Evolutionary conservation across 2,329 filamentous ascomycete species (phyloP).

Genomic region (Coniochaeta prunicola): DNA sequence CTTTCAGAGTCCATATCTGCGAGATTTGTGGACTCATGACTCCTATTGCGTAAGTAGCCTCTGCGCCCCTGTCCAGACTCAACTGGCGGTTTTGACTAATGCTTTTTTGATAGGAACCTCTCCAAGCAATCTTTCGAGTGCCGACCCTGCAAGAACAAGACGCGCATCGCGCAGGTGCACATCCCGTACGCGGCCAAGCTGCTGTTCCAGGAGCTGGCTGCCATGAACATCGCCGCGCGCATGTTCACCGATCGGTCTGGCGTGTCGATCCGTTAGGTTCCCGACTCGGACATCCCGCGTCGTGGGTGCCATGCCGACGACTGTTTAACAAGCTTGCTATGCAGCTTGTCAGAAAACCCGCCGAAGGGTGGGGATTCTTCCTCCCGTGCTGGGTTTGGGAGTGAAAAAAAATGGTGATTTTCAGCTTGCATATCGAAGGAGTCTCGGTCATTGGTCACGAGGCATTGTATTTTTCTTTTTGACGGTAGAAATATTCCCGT

Average conservation of each 20-base stretch:
- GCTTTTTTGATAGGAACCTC: slow-evolving; percentile 57
- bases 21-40: slow-evolving; percentile 99
- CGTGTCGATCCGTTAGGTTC: slow-evolving; percentile 56
- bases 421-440: not conserved
- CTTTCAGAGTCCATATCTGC: slow-evolving; percentile 96
- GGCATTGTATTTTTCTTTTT: not conserved
- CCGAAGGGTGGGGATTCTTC: not conserved
- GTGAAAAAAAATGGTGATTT: not conserved
- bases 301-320: not conserved
- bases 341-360: not conserved
- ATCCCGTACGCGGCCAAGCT: slow-evolving; percentile 97
- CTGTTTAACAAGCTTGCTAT: not conserved
- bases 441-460: not conserved
- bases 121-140: slow-evolving; percentile 96
- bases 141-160: slow-evolving; percentile 98
- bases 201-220: slow-evolving; percentile 93
- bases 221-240: slow-evolving; percentile 96
- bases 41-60: slow-evolving; percentile 76
- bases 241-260: slow-evolving; percentile 90
- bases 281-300: not conserved
- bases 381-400: not conserved
- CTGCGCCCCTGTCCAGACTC: too few species aligned
- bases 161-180: slow-evolving; percentile 93
- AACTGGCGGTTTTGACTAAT: too few species aligned
- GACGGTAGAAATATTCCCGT: not conserved